Percentiles rank a stretch among this genome's conserved stretches.
These are phyloP conservation scores for Eragrostis curvula DNA, from an alignment of 176 grass and related monocot species.

Conservation along the genomic window DNA sequence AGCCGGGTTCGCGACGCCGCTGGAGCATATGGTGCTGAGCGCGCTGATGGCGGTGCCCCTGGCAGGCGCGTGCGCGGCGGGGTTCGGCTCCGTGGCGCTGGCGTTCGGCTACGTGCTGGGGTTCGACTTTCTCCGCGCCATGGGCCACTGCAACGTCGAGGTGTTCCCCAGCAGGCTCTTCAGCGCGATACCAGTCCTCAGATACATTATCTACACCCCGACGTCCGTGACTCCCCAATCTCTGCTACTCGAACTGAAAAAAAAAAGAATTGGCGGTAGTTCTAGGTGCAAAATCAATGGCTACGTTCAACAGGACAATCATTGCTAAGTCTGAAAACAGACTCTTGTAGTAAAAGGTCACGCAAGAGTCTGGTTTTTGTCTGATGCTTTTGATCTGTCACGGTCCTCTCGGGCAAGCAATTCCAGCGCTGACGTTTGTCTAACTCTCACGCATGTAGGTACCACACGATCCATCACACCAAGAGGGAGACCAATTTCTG, in stretches of 20 bases:
- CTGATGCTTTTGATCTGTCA: too few relatives aligned
- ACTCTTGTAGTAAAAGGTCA: too few relatives aligned
- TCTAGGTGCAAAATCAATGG: too few relatives aligned
- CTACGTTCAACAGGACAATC: too few relatives aligned
- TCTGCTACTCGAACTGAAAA: too few relatives aligned
- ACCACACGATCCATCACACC: slow-evolving; percentile 81
- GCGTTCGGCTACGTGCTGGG: slow-evolving; percentile 59
- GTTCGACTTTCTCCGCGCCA: slow-evolving; percentile 72
- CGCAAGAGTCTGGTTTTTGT: too few relatives aligned
- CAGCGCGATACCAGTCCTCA: slow-evolving; percentile 52
- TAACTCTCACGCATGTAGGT: too few relatives aligned
- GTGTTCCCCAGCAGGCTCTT: slow-evolving; percentile 54
- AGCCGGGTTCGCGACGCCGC: slow-evolving; percentile 75
- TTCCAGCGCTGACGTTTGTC: too few relatives aligned
- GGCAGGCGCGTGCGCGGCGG: slow-evolving; percentile 42
- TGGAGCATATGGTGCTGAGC: slow-evolving; percentile 56
- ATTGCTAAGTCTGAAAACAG: too few relatives aligned
- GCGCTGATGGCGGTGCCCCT: slow-evolving; percentile 59
- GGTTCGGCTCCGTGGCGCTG: slow-evolving; percentile 52
- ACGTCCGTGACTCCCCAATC: slow-evolving; percentile 49
- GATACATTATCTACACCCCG: slow-evolving; percentile 80
- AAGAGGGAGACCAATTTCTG: slow-evolving; percentile 72
- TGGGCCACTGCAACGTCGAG: slow-evolving; percentile 92
- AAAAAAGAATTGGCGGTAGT: too few relatives aligned
- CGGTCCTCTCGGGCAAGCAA: not conserved